Conservation (phyloP, 768 basidiomycete species). For the Sistotremastrum niveocremeum region DNA sequence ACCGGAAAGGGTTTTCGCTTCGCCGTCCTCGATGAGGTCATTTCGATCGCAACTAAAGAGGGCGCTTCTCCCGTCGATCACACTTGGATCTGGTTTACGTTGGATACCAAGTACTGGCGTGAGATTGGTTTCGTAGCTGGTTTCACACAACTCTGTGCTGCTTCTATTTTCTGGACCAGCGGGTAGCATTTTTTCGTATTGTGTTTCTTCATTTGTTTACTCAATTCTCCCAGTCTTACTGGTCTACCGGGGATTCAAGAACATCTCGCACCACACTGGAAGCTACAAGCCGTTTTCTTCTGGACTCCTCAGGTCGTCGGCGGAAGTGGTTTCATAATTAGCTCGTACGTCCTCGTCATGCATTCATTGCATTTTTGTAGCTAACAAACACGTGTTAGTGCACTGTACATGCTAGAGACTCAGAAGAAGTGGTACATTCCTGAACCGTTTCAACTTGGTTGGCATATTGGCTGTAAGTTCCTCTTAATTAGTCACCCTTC, state of each 20-base stretch:
- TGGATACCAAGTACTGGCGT: constrained; percentile 22
- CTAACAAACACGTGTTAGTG: constrained; percentile 1
- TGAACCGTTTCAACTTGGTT: constrained; percentile 31
- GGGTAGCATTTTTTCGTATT: constrained; percentile 18
- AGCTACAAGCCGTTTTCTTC: constrained; percentile 34
- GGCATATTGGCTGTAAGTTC: constrained; percentile 34
- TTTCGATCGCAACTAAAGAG: constrained; percentile 5
- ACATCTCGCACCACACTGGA: constrained; percentile 25
- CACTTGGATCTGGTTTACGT: constrained; percentile 27
- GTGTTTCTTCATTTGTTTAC: constrained; percentile 4
- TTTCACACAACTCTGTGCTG: constrained; percentile 38
- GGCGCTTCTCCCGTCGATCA: neutral
- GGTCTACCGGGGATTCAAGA: constrained; percentile 6
- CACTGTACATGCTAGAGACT: constrained; percentile 39
- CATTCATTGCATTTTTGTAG: neutral
- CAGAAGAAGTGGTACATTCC: constrained; percentile 43
- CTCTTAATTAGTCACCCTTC: neutral
- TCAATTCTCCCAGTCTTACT: neutral
- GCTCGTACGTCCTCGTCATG: constrained; percentile 11
- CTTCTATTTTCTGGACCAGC: constrained; percentile 49
- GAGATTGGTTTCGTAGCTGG: constrained; percentile 38
- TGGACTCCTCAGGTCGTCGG: constrained; percentile 55
- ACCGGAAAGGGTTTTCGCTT: constrained; percentile 20
- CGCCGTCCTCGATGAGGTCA: constrained; percentile 14
- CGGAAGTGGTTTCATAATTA: constrained; percentile 43